These are phyloP conservation scores for Setaria viridis DNA, from an alignment of 202 grass and related monocot genomes.

Conservation along the genomic window DNA sequence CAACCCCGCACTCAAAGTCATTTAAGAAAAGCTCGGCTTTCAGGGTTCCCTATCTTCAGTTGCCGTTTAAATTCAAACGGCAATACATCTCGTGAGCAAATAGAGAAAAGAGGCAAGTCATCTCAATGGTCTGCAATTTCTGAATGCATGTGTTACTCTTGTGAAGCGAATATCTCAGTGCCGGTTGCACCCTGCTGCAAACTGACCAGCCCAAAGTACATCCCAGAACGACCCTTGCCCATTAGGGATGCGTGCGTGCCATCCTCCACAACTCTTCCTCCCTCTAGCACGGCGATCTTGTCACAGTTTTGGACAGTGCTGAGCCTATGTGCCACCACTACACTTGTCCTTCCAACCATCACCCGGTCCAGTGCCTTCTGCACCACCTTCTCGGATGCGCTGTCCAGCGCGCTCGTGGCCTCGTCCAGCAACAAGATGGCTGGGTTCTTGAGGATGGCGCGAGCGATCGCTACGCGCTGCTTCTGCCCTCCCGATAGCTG, in stretches of 20 bases:
- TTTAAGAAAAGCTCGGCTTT: too few species aligned
- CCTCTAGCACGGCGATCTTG: not conserved
- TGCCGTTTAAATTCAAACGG: too few species aligned
- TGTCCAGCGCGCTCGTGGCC: slow-evolving; percentile 50
- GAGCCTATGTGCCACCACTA: not conserved
- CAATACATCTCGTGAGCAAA: too few species aligned
- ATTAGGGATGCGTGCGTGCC: not conserved
- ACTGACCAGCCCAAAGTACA: not conserved
- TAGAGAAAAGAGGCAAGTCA: too few species aligned
- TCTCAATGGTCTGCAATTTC: too few species aligned
- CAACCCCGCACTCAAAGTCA: too few species aligned
- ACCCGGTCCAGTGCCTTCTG: not conserved
- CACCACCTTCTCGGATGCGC: not conserved
- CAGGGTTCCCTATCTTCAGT: too few species aligned
- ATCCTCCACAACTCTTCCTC: not conserved
- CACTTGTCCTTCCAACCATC: not conserved
- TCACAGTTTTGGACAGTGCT: not conserved
- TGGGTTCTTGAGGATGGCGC: slow-evolving; percentile 84
- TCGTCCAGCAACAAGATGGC: slow-evolving; percentile 76
- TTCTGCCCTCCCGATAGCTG: slow-evolving; percentile 74
- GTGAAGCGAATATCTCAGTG: too few species aligned
- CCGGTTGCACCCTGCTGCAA: not conserved
- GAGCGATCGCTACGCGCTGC: slow-evolving; percentile 58
- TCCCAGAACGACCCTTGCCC: not conserved
- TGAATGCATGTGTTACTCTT: too few species aligned